These are phyloP conservation scores for barley (Hordeum vulgare) DNA, from an alignment of 176 grass and related monocot genomes.

Conservation along the genomic window DNA sequence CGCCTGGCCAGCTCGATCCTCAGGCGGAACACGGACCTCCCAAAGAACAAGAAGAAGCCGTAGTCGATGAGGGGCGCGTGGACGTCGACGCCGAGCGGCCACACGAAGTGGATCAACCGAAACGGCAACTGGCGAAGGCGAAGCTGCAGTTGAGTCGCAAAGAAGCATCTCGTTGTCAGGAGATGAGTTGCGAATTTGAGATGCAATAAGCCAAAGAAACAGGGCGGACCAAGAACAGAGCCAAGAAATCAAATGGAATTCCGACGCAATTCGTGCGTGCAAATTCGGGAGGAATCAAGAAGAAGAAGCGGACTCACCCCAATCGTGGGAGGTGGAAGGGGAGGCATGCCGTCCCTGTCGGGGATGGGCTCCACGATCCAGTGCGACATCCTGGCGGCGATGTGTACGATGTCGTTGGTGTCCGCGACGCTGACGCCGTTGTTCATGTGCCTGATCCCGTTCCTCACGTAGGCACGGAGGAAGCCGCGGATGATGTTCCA, in stretches of 20 bases:
- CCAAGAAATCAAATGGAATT: too few relatives aligned
- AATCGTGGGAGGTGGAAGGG: not conserved
- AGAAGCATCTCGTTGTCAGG: not conserved
- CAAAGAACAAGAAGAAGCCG: not conserved
- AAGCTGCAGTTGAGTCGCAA: not conserved
- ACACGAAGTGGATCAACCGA: not conserved
- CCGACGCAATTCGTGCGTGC: too few relatives aligned
- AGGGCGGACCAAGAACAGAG: too few relatives aligned
- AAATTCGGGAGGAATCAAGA: too few relatives aligned
- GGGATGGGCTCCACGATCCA: not conserved
- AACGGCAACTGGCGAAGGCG: not conserved
- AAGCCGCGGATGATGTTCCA: not conserved
- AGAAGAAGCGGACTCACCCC: not conserved
- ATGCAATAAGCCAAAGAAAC: too few relatives aligned
- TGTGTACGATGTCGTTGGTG: not conserved
- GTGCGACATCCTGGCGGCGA: not conserved
- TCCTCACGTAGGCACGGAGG: slow-evolving; percentile 7
- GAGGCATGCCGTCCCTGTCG: not conserved
- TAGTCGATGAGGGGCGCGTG: too few relatives aligned
- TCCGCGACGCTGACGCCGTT: not conserved
- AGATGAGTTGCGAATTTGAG: too few relatives aligned
- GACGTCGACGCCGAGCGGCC: not conserved
- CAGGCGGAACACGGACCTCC: not conserved
- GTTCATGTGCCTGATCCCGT: not conserved
- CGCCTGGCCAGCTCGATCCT: not conserved